phyloP scores from a whole-genome alignment of 352 stramenopile genomes.

The Halophytophthora polymorphica region DNA sequence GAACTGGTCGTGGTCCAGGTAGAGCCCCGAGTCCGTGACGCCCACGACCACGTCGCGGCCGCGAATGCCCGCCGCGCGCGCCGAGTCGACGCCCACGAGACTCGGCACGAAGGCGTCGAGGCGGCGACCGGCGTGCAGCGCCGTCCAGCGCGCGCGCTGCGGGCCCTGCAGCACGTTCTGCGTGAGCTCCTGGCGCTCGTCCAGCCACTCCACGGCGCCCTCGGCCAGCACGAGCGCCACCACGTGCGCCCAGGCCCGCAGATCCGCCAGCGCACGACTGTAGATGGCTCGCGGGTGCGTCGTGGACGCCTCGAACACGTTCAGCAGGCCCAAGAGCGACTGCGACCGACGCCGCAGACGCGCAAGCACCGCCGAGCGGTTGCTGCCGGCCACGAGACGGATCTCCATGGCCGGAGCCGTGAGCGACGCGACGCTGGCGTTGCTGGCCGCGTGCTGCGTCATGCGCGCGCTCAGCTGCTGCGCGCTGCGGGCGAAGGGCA shows the following conservation, averaged over 20 bases:
- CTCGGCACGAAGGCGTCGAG: constrained; percentile 56
- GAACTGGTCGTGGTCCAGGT: constrained; percentile 81
- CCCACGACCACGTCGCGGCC: constrained; percentile 58
- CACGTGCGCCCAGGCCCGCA: constrained; percentile 48
- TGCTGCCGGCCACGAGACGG: constrained; percentile 38
- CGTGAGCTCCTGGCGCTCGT: constrained; percentile 45
- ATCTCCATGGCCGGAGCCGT: constrained; percentile 58
- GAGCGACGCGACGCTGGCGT: constrained; percentile 20
- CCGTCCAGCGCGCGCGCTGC: constrained; percentile 26
- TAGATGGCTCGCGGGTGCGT: constrained; percentile 23
- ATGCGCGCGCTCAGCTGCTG: constrained; percentile 11
- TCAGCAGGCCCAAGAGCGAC: constrained; percentile 47
- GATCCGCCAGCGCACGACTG: constrained; percentile 55
- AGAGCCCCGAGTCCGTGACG: constrained; percentile 73
- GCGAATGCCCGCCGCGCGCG: constrained; percentile 46
- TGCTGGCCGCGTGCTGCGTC: constrained; percentile 20
- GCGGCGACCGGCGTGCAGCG: constrained; percentile 21
- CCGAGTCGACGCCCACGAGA: constrained; percentile 59
- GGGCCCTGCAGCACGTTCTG: constrained; percentile 28
- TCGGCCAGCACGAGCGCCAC: constrained; percentile 52
- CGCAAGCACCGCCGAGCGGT: constrained; percentile 23
- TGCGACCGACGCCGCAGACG: constrained; percentile 39
- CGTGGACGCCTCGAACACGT: constrained; percentile 52
- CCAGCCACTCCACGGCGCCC: constrained; percentile 65
- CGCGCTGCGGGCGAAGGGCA: constrained; percentile 62